A percentile compares a stretch with the other conserved stretches of the same genome.
These are phyloP conservation scores for Colletotrichum sp. DNA, from an alignment of 2,329 filamentous ascomycete genomes.

Conservation along the genomic window DNA sequence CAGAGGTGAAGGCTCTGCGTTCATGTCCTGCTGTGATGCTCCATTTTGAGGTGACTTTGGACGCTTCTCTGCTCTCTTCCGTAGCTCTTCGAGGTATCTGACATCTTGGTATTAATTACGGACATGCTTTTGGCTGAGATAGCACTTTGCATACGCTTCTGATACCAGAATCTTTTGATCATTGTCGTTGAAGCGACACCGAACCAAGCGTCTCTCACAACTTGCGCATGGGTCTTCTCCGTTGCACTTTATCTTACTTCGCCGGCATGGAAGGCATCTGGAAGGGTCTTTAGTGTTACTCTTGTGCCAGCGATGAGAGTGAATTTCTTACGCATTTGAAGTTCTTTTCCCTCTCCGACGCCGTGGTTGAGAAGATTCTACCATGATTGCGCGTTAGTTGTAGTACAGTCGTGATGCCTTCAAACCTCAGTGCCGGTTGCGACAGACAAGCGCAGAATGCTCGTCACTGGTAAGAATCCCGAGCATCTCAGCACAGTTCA, in stretches of 20 bases:
- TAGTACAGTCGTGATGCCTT: not conserved
- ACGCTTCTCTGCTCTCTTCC: not conserved
- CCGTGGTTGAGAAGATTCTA: not conserved
- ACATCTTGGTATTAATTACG: not conserved
- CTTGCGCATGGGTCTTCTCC: not conserved
- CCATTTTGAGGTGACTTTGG: not conserved
- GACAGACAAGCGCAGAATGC: not conserved
- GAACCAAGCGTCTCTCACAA: not conserved
- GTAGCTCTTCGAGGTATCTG: not conserved
- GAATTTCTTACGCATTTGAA: not conserved
- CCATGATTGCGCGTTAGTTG: not conserved
- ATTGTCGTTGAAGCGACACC: not conserved
- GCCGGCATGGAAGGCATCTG: not conserved
- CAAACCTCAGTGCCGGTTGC: not conserved
- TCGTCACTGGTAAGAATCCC: not conserved
- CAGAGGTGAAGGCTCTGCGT: not conserved
- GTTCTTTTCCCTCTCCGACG: not conserved
- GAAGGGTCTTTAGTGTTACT: not conserved
- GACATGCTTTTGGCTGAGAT: not conserved
- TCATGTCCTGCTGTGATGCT: not conserved
- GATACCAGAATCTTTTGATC: not conserved
- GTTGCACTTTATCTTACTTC: not conserved
- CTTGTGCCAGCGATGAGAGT: not conserved
- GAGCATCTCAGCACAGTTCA: not conserved
- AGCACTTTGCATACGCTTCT: not conserved